These are phyloP conservation scores for Backusella morwellensis DNA, from an alignment of 192 early-diverging fungal species.

Conservation along the genomic window DNA sequence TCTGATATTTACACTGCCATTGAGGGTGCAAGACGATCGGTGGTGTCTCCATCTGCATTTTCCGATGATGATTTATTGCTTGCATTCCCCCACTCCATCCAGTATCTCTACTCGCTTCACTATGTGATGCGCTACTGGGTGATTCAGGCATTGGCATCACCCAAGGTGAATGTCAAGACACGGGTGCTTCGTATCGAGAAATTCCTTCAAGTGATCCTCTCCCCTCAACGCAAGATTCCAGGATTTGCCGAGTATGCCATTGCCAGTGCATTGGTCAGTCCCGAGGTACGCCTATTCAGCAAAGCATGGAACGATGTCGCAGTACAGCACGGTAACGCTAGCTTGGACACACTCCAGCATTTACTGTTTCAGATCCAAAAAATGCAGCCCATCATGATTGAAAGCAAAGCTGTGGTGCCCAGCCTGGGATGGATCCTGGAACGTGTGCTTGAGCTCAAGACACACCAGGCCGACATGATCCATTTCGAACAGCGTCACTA, in stretches of 20 bases:
- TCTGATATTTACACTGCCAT: constrained; percentile 64
- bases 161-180: constrained; percentile 41
- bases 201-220: constrained; percentile 46
- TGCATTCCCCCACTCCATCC: constrained; percentile 63
- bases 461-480: constrained; percentile 52
- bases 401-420: constrained; percentile 38
- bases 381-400: constrained; percentile 8
- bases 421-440: constrained; percentile 71
- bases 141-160: constrained; percentile 53
- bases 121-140: constrained; percentile 67
- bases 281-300: constrained; percentile 61
- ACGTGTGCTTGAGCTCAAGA: constrained; percentile 60
- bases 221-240: constrained; percentile 39
- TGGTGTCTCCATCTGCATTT: constrained; percentile 42
- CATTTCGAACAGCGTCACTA: constrained; percentile 70
- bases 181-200: constrained; percentile 56
- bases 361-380: constrained; percentile 21
- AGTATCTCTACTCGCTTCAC: constrained; percentile 61
- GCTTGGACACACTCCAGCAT: constrained; percentile 54
- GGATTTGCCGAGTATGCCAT: constrained; percentile 69
- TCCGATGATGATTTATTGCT: constrained; percentile 51
- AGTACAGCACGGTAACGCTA: constrained; percentile 41
- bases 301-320: constrained; percentile 64
- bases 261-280: constrained; percentile 65
- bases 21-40: constrained; percentile 47